These are phyloP conservation scores for Chlorella variabilis DNA, from an alignment of 163 green algal genomes.

Conservation along the genomic window DNA sequence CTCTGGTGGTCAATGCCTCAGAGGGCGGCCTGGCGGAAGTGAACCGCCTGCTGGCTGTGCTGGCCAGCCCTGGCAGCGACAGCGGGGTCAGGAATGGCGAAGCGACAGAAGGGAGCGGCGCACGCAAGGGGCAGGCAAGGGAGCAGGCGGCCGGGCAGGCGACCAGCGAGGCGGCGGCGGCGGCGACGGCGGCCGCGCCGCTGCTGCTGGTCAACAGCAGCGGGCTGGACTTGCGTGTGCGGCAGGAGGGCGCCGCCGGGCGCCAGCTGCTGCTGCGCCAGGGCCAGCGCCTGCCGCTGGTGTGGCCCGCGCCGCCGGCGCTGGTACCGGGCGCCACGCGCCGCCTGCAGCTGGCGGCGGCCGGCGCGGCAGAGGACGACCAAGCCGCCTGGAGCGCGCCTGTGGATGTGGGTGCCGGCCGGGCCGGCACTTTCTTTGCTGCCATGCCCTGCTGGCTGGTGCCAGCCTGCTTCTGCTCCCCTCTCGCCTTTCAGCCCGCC, in stretches of 20 bases:
- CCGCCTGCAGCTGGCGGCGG: constrained; percentile 28
- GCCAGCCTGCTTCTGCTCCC: no score
- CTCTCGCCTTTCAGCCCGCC: background rate
- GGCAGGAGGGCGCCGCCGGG: constrained; percentile 7
- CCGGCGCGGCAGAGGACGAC: background rate
- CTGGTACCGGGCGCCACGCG: constrained; percentile 24
- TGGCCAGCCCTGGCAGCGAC: background rate
- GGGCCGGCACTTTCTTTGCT: no score
- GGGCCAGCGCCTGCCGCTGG: constrained; percentile 3
- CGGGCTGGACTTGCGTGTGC: background rate
- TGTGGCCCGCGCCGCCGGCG: constrained; percentile 29
- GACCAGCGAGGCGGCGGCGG: background rate
- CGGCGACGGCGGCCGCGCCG: background rate
- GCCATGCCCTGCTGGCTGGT: no score
- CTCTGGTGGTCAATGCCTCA: constrained; percentile 15
- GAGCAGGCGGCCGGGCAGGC: background rate
- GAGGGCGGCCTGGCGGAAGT: constrained; percentile 3
- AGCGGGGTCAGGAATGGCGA: no score
- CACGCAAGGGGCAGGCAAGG: background rate
- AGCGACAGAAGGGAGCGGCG: background rate
- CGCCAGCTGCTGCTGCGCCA: constrained; percentile 4
- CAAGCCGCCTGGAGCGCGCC: constrained; percentile 22
- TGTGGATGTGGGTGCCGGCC: constrained; percentile 34
- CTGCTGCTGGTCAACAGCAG: constrained; percentile 26
- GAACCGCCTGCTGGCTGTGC: background rate